Percentiles rank a stretch among this genome's conserved stretches.
Conservation (phyloP, 139 green algal genomes). For the Asterochloris erici region DNA sequence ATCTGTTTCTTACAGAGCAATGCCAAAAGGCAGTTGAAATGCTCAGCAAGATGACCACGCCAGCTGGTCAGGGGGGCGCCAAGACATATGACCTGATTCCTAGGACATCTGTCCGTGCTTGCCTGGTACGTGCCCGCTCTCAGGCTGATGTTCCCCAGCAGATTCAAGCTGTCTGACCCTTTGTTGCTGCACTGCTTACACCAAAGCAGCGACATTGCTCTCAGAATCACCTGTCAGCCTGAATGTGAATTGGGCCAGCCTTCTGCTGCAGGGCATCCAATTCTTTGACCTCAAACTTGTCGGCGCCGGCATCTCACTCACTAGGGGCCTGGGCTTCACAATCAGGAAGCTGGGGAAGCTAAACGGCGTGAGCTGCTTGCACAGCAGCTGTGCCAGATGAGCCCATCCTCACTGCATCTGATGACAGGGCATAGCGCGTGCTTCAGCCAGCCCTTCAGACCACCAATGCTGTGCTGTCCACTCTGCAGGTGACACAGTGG, state of each 20-base stretch:
- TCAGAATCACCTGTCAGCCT: no score
- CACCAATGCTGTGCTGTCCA: no score
- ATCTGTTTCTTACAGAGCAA: neutral
- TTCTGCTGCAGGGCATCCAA: slow-evolving; percentile 8
- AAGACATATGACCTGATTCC: slow-evolving; percentile 4
- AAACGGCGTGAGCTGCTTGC: neutral
- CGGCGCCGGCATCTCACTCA: neutral
- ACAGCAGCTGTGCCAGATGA: no score
- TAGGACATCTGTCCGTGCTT: neutral
- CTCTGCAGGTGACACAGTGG: slow-evolving; percentile 1
- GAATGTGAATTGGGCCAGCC: no score
- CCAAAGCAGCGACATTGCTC: no score
- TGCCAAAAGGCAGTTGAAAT: neutral
- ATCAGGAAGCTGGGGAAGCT: slow-evolving; percentile 17
- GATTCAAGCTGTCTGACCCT: neutral
- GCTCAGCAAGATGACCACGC: slow-evolving; percentile 18
- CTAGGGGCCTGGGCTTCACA: neutral
- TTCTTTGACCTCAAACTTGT: slow-evolving; percentile 11
- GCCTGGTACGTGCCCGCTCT: neutral
- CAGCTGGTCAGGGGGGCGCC: neutral
- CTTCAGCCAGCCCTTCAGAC: no score
- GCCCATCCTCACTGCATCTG: no score
- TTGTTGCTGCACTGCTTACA: neutral
- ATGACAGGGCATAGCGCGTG: no score
- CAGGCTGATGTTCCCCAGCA: neutral